Conservation (phyloP, 768 basidiomycete genomes). For the Cystofilobasidium bisporidii region DNA sequence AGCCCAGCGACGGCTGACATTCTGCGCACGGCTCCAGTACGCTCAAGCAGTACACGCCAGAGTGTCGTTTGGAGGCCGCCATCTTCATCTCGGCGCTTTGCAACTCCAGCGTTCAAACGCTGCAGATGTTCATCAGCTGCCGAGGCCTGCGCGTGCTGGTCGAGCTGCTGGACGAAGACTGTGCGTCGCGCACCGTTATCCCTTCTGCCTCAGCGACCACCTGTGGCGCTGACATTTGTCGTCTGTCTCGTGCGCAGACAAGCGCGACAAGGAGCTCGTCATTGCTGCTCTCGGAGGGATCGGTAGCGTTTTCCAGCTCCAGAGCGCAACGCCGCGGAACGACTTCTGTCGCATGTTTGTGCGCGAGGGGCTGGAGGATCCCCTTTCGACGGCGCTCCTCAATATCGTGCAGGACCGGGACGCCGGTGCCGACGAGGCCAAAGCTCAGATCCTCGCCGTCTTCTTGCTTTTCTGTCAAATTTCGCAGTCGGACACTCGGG, state of each 20-base stretch:
- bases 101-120: constrained; percentile 79
- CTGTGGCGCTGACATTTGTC: too few relatives aligned
- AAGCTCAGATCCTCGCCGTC: constrained; percentile 81
- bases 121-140: constrained; percentile 97
- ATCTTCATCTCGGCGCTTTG: constrained; percentile 87
- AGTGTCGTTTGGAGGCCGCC: constrained; percentile 89
- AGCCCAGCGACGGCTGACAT: too few relatives aligned
- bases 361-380: constrained; percentile 85
- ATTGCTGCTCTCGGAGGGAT: constrained; percentile 91
- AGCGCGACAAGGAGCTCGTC: constrained; percentile 79
- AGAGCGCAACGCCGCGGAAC: constrained; percentile 92
- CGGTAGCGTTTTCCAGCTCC: constrained; percentile 83
- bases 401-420: constrained; percentile 61
- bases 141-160: constrained; percentile 90
- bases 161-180: constrained; percentile 93
- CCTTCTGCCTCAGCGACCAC: not conserved
- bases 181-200: constrained; percentile 39
- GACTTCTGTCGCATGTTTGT: constrained; percentile 99
- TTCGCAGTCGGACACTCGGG: constrained; percentile 88
- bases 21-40: constrained; percentile 45
- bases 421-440: constrained; percentile 57
- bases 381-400: constrained; percentile 76
- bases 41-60: constrained; percentile 83
- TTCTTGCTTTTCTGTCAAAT: constrained; percentile 86
- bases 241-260: not conserved